These are phyloP conservation scores for Citrullus colocynthis DNA, from an alignment of 306 rosid species.

Conservation along the genomic window DNA sequence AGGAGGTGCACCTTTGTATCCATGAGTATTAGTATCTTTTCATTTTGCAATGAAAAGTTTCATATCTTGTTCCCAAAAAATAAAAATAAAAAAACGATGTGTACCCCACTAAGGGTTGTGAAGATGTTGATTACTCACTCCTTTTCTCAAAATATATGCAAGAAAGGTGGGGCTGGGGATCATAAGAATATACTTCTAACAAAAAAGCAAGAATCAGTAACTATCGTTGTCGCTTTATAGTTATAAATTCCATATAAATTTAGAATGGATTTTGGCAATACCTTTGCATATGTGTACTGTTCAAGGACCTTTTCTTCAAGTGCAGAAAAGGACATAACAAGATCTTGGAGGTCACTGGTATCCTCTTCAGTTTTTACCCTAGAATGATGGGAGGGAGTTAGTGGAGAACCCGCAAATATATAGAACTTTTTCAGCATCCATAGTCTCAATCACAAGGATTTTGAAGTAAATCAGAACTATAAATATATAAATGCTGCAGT, in stretches of 20 bases:
- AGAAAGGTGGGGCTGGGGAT: neutral
- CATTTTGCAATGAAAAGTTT: neutral
- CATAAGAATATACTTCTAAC: neutral
- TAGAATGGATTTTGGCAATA: slow-evolving; percentile 15
- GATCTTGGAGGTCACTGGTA: slow-evolving; percentile 67
- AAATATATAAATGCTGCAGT: neutral
- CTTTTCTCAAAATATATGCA: neutral
- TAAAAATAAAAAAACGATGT: too few species aligned
- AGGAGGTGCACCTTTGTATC: neutral
- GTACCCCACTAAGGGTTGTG: neutral
- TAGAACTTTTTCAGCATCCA: slow-evolving; percentile 8
- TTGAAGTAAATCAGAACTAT: neutral
- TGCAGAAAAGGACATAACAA: slow-evolving; percentile 54
- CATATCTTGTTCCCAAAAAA: too few species aligned
- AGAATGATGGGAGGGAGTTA: slow-evolving; percentile 12
- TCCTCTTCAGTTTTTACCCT: slow-evolving; percentile 79
- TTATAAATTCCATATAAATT: neutral
- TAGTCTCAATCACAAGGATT: neutral
- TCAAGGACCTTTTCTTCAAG: slow-evolving; percentile 94
- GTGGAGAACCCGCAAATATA: slow-evolving; percentile 2
- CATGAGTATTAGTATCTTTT: neutral
- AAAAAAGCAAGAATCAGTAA: neutral
- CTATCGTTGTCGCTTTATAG: neutral
- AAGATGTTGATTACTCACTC: neutral
- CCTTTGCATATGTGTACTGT: slow-evolving; percentile 96